phyloP scores from a whole-genome alignment of 2,329 filamentous ascomycete species.

The Ophiostoma ips region DNA sequence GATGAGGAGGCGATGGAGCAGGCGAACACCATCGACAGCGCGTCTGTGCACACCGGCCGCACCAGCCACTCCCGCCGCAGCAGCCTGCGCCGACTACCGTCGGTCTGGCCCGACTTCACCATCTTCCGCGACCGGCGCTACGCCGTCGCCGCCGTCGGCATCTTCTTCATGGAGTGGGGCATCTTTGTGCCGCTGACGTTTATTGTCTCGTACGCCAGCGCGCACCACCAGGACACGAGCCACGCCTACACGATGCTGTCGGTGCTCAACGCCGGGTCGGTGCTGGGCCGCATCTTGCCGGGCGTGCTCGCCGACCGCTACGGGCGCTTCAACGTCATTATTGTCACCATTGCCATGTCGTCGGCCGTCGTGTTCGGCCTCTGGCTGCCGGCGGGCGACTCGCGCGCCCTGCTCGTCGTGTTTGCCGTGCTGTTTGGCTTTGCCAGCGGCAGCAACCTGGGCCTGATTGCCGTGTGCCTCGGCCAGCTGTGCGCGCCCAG shows the following conservation, averaged over 20 bases:
- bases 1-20: slow-evolving; percentile 21
- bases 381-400: slow-evolving; percentile 52
- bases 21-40: slow-evolving; percentile 1
- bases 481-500: slow-evolving; percentile 67
- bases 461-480: slow-evolving; percentile 65
- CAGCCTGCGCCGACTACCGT: slow-evolving; percentile 11
- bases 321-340: slow-evolving; percentile 71
- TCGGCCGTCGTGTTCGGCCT: slow-evolving; percentile 46
- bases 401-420: slow-evolving; percentile 44
- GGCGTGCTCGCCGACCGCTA: slow-evolving; percentile 62
- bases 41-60: slow-evolving; percentile 42
- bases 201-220: slow-evolving; percentile 55
- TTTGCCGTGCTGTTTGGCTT: slow-evolving; percentile 68
- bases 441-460: slow-evolving; percentile 64
- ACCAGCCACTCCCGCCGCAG: slow-evolving; percentile 13
- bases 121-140: slow-evolving; percentile 49
- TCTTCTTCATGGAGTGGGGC: slow-evolving; percentile 59
- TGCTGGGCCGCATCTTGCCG: slow-evolving; percentile 62
- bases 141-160: slow-evolving; percentile 43
- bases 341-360: slow-evolving; percentile 46
- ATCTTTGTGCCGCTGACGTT: slow-evolving; percentile 65
- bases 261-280: slow-evolving; percentile 65
- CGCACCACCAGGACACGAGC: slow-evolving; percentile 41
- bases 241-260: slow-evolving; percentile 66
- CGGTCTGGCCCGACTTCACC: slow-evolving; percentile 41